Percentiles rank a stretch among this genome's conserved stretches.
phyloP scores from a whole-genome alignment of 306 rosid genomes.

The Lagenaria siceraria region DNA sequence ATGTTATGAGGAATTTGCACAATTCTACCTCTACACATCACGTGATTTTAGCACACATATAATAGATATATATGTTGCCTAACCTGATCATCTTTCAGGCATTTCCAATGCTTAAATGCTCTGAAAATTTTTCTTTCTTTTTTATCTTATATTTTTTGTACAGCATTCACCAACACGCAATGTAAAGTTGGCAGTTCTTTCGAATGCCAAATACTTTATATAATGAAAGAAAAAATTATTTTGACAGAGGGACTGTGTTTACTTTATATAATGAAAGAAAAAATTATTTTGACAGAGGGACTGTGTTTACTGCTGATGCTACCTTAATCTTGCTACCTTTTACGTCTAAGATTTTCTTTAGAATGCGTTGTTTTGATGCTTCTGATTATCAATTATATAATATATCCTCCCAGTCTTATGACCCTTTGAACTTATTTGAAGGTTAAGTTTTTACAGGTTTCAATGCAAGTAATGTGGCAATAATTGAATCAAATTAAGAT shows the following conservation, averaged over 20 bases:
- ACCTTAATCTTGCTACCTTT: background rate
- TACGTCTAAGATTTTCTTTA: background rate
- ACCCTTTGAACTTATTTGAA: no score
- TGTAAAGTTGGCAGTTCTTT: constrained; percentile 2
- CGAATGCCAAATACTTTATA: background rate
- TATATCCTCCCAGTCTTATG: background rate
- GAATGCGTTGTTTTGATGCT: background rate
- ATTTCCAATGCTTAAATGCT: background rate
- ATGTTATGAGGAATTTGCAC: constrained; percentile 31
- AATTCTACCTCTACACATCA: background rate
- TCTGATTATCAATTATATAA: background rate
- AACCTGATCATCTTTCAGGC: constrained; percentile 2
- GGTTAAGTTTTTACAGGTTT: no score
- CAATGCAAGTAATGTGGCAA: no score
- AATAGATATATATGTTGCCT: background rate
- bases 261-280: background rate
- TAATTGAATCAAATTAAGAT: no score
- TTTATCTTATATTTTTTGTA: background rate
- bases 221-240: background rate
- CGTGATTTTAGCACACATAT: background rate
- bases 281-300: background rate
- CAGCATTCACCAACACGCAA: background rate
- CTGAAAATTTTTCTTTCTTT: background rate
- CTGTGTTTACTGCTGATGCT: background rate
- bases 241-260: background rate